Evolutionary conservation across 768 basidiomycete genomes (phyloP).

Genomic region (Trametes gibbosa): DNA sequence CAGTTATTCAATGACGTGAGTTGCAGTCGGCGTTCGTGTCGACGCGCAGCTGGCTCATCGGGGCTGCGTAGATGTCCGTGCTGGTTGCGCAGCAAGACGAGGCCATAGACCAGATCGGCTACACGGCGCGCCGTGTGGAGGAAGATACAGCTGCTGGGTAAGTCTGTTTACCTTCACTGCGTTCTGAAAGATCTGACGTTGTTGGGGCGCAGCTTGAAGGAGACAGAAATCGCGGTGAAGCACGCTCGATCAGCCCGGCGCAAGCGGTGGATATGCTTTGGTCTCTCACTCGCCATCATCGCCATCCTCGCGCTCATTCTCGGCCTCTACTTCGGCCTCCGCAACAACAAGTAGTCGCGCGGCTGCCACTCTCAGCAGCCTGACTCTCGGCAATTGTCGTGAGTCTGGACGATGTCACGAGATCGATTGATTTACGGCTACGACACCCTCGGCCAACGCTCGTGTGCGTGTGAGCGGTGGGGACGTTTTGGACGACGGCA

Average conservation of each 20-base stretch:
- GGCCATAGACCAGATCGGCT: conserved; percentile 60
- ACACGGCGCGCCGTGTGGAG: conserved; percentile 59
- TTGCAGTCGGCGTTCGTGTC: neutral
- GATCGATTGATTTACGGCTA: neutral
- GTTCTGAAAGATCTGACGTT: neutral
- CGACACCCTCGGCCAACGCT: neutral
- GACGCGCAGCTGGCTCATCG: neutral
- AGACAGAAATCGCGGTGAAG: conserved; percentile 66
- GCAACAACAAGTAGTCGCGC: neutral
- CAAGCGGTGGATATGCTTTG: conserved; percentile 87
- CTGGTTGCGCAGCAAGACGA: conserved; percentile 82
- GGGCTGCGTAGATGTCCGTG: conserved; percentile 62
- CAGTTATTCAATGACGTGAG: conserved; percentile 81
- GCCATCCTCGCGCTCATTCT: conserved; percentile 59
- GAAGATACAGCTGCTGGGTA: conserved; percentile 71
- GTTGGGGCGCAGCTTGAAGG: conserved; percentile 43
- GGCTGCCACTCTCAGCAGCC: neutral
- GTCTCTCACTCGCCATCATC: conserved; percentile 52
- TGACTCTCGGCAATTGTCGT: neutral
- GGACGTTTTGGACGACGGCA: conserved; percentile 1
- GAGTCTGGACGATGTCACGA: conserved; percentile 4
- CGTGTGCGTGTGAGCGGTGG: neutral
- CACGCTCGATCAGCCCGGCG: conserved; percentile 69
- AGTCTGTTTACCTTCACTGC: conserved; percentile 22
- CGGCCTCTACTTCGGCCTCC: conserved; percentile 35